These are phyloP conservation scores for Rhodamnia rubescens DNA, from an alignment of 345 rosid genomes.

Conservation along the genomic window DNA sequence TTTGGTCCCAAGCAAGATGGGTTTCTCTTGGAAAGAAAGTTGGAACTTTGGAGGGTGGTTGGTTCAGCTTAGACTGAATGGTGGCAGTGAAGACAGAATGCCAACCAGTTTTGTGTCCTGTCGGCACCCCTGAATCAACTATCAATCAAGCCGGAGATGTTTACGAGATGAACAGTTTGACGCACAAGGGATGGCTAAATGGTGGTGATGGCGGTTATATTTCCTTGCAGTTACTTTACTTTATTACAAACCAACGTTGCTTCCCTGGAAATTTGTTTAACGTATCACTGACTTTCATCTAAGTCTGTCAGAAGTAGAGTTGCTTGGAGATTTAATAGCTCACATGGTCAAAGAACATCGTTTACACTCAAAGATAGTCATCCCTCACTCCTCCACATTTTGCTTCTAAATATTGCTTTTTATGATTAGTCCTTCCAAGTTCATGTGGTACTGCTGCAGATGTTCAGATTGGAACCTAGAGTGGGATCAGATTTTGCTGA, in stretches of 20 bases:
- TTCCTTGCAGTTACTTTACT: background rate
- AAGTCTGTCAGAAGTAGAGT: background rate
- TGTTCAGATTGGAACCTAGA: slow-evolving; percentile 68
- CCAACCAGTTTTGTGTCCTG: background rate
- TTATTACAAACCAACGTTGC: background rate
- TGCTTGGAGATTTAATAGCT: background rate
- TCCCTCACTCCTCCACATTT: background rate
- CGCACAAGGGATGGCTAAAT: background rate
- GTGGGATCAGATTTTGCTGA: slow-evolving; percentile 16
- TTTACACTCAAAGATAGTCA: background rate
- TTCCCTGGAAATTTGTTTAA: background rate
- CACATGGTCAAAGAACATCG: background rate
- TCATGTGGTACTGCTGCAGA: slow-evolving; percentile 18
- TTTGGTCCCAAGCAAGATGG: background rate
- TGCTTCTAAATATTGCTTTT: background rate
- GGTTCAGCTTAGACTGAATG: background rate
- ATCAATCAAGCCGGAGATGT: background rate
- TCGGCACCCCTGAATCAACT: background rate
- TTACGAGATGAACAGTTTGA: background rate
- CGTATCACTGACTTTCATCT: background rate
- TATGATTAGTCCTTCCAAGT: background rate
- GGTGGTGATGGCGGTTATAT: background rate
- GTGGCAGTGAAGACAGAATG: background rate
- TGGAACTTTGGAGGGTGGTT: background rate
- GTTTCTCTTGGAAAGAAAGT: background rate